Percentiles rank a stretch among this genome's conserved stretches.
phyloP scores from a whole-genome alignment of 2,329 filamentous ascomycete genomes.

The Paramyrothecium roridum region DNA sequence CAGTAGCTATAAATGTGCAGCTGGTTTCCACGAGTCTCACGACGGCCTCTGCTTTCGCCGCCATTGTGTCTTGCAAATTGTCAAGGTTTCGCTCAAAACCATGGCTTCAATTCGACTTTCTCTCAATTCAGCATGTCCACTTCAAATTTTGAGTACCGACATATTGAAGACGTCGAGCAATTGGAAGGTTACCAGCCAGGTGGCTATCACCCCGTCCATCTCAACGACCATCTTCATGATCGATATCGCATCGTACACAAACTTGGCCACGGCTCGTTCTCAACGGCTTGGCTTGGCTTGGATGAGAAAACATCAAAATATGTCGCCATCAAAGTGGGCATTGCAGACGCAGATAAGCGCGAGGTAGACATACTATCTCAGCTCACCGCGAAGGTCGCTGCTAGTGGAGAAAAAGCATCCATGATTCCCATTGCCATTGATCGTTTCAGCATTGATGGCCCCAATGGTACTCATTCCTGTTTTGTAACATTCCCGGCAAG shows the following conservation, averaged over 20 bases:
- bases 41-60: too few relatives aligned
- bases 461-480: slow-evolving; percentile 25
- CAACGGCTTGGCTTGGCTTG: slow-evolving; percentile 28
- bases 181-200: slow-evolving; percentile 26
- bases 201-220: slow-evolving; percentile 34
- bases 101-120: too few relatives aligned
- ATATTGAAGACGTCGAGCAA: slow-evolving; percentile 14
- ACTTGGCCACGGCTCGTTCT: slow-evolving; percentile 22
- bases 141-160: slow-evolving; percentile 3
- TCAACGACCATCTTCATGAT: slow-evolving; percentile 29
- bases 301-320: slow-evolving; percentile 17
- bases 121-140: not conserved
- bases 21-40: too few relatives aligned
- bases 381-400: not conserved
- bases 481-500: slow-evolving; percentile 17
- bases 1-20: too few relatives aligned
- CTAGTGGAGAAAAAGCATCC: not conserved
- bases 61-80: too few relatives aligned
- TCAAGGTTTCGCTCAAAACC: too few relatives aligned
- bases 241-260: slow-evolving; percentile 23
- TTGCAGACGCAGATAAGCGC: slow-evolving; percentile 12
- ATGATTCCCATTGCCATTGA: slow-evolving; percentile 15
- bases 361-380: slow-evolving; percentile 18
- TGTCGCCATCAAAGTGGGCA: slow-evolving; percentile 27
- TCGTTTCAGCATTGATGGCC: slow-evolving; percentile 18